These are phyloP conservation scores for Kokia cookei DNA, from an alignment of 441 rosid genomes.

Conservation along the genomic window DNA sequence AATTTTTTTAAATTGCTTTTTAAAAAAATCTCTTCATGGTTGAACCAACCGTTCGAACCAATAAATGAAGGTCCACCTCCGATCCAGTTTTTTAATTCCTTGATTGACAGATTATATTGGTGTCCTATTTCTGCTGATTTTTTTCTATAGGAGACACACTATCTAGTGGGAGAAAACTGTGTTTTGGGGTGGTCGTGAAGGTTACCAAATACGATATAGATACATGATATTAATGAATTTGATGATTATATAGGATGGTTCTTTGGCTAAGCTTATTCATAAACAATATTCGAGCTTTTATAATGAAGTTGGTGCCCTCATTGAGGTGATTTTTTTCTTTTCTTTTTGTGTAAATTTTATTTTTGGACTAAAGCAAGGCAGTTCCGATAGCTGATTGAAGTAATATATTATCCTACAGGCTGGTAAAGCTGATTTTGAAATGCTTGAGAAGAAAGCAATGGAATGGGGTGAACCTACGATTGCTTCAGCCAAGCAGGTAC, in stretches of 20 bases:
- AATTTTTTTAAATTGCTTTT: neutral
- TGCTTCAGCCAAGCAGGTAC: constrained; percentile 94
- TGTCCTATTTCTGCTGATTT: neutral
- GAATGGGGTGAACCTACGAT: constrained; percentile 89
- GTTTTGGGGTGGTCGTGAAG: constrained; percentile 99
- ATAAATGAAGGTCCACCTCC: too few species aligned
- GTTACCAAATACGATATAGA: constrained; percentile 63
- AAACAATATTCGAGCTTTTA: constrained; percentile 76
- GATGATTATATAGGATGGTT: constrained; percentile 51
- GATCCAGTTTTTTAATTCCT: too few species aligned
- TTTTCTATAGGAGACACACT: constrained; percentile 64
- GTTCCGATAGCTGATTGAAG: neutral
- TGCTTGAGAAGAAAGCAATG: constrained; percentile 75
- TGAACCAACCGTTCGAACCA: too few species aligned
- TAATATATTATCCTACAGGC: constrained; percentile 34
- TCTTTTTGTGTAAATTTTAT: neutral
- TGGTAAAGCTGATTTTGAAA: constrained; percentile 81
- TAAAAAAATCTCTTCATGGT: too few species aligned
- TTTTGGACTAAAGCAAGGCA: neutral
- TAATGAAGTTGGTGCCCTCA: constrained; percentile 58
- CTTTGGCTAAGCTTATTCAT: constrained; percentile 49
- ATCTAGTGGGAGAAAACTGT: constrained; percentile 92
- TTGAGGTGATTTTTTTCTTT: constrained; percentile 42
- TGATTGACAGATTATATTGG: neutral
- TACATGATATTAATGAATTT: too few species aligned